These are phyloP conservation scores for Claviceps capensis DNA, from an alignment of 2,329 filamentous ascomycete species.

Conservation along the genomic window DNA sequence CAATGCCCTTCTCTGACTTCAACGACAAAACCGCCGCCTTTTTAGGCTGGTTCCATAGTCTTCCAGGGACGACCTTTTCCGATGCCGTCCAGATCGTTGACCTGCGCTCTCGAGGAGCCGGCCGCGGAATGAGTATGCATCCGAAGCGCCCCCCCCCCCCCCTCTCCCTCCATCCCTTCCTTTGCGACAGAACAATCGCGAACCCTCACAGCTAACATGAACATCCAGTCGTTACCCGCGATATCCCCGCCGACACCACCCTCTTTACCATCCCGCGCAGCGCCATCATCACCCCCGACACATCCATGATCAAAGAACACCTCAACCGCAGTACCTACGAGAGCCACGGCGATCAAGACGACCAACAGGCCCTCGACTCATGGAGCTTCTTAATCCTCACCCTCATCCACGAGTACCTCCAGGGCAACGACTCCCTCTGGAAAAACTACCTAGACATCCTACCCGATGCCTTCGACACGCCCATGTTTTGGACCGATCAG, in stretches of 20 bases:
- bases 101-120: slow-evolving; percentile 34
- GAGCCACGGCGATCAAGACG: slow-evolving; percentile 21
- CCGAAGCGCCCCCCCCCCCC: too few relatives aligned
- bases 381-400: slow-evolving; percentile 56
- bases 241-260: slow-evolving; percentile 61
- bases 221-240: slow-evolving; percentile 48
- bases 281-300: slow-evolving; percentile 58
- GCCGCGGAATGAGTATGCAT: slow-evolving; percentile 37
- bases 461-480: slow-evolving; percentile 59
- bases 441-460: slow-evolving; percentile 65
- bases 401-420: slow-evolving; percentile 64
- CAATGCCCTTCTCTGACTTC: slow-evolving; percentile 20
- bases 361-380: slow-evolving; percentile 29
- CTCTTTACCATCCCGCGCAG: slow-evolving; percentile 68
- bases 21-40: slow-evolving; percentile 30
- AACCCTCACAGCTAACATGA: background rate
- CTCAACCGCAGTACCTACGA: slow-evolving; percentile 23
- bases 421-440: slow-evolving; percentile 51
- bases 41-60: slow-evolving; percentile 38
- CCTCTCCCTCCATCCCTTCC: too few relatives aligned
- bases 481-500: slow-evolving; percentile 73
- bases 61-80: slow-evolving; percentile 40
- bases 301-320: slow-evolving; percentile 49
- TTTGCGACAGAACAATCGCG: background rate
- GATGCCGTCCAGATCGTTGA: slow-evolving; percentile 37